These are phyloP conservation scores for Verticillium isaacii DNA, from an alignment of 2,329 filamentous ascomycete species.

Conservation along the genomic window DNA sequence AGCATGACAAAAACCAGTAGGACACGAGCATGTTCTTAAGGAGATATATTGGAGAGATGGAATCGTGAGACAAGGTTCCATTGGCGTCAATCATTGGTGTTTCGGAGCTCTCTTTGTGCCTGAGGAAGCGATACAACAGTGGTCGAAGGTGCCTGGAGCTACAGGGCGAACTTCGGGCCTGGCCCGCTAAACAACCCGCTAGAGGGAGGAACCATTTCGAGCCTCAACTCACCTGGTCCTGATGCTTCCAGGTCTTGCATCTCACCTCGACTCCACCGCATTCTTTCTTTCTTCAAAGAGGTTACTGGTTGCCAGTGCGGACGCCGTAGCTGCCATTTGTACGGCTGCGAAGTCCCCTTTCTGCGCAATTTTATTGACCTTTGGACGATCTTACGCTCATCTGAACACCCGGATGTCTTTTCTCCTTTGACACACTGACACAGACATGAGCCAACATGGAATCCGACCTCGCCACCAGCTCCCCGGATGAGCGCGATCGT, in stretches of 20 bases:
- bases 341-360: too few relatives aligned
- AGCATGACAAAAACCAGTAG: neutral
- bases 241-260: neutral
- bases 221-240: neutral
- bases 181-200: neutral
- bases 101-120: neutral
- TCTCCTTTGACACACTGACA: neutral
- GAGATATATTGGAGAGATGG: neutral
- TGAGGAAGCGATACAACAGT: neutral
- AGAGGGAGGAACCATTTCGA: neutral
- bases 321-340: too few relatives aligned
- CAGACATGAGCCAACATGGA: slow-evolving; percentile 1
- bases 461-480: neutral
- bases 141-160: neutral
- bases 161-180: neutral
- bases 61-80: neutral
- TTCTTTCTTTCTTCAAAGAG: neutral
- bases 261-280: neutral
- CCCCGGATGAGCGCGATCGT: neutral
- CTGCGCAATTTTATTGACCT: too few relatives aligned
- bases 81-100: neutral
- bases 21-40: neutral
- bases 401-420: too few relatives aligned
- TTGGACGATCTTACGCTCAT: too few relatives aligned
- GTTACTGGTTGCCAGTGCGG: too few relatives aligned